Evolutionary conservation across 352 stramenopile species (phyloP).

Genomic region (Pilasporangium apinafurcum): DNA sequence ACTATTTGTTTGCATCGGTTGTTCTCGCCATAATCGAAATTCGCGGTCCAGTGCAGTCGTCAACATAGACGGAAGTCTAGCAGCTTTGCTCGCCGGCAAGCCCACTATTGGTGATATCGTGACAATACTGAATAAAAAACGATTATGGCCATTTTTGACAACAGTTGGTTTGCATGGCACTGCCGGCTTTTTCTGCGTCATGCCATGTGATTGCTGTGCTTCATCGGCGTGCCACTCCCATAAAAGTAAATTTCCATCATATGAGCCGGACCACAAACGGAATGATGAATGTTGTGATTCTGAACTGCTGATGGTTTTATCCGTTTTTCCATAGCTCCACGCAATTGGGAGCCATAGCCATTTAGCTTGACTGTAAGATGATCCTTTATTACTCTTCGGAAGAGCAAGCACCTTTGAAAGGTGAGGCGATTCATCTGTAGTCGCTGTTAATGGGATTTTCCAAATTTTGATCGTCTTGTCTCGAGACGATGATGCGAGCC

Average conservation of each 20-base stretch:
- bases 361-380: constrained; percentile 59
- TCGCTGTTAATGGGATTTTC: constrained; percentile 7
- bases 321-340: constrained; percentile 22
- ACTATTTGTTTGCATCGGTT: background rate
- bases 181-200: constrained; percentile 5
- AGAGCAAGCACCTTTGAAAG: constrained; percentile 31
- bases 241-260: constrained; percentile 55
- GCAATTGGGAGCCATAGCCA: constrained; percentile 69
- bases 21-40: constrained; percentile 51
- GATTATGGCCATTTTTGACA: constrained; percentile 57
- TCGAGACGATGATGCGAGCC: constrained; percentile 58
- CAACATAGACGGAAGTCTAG: constrained; percentile 17
- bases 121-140: constrained; percentile 63
- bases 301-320: background rate
- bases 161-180: constrained; percentile 32
- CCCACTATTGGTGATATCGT: constrained; percentile 3
- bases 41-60: constrained; percentile 67
- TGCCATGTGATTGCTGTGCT: background rate
- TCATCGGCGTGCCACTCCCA: constrained; percentile 38
- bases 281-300: constrained; percentile 7
- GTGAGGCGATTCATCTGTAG: constrained; percentile 1
- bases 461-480: constrained; percentile 73
- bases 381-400: constrained; percentile 54
- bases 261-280: constrained; percentile 63
- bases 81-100: background rate